Conservation (phyloP, 306 rosid genomes). For the Parietaria judaica region DNA sequence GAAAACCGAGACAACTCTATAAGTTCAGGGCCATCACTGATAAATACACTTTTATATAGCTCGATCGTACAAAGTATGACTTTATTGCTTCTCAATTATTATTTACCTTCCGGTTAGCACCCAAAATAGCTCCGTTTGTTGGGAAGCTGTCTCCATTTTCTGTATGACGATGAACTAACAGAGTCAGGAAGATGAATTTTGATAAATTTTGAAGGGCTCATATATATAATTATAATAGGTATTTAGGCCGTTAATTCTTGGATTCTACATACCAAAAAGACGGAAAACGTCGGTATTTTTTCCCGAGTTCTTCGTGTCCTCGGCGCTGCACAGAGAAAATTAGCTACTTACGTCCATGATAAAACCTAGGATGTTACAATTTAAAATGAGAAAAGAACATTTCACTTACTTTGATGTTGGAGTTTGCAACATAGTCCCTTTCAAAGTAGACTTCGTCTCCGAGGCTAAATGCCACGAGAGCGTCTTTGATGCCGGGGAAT, state of each 20-base stretch:
- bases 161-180: conserved; percentile 29
- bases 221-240: conserved; percentile 11
- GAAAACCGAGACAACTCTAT: no score
- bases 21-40: no score
- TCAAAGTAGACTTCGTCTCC: conserved; percentile 70
- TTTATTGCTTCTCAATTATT: not conserved
- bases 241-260: conserved; percentile 3
- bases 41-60: not conserved
- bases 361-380: not conserved
- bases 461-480: conserved; percentile 97
- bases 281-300: conserved; percentile 60
- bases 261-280: conserved; percentile 54
- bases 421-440: conserved; percentile 35
- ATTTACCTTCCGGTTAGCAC: conserved; percentile 44
- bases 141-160: conserved; percentile 40
- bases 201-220: not conserved
- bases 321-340: conserved; percentile 36
- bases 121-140: conserved; percentile 42
- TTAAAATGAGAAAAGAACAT: not conserved
- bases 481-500: conserved; percentile 55
- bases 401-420: conserved; percentile 36
- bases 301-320: conserved; percentile 35
- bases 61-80: not conserved
- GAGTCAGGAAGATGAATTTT: conserved; percentile 10
- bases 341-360: not conserved